These are phyloP conservation scores for Fusarium nisikadoi DNA, from an alignment of 2,329 filamentous ascomycete species.

Conservation along the genomic window DNA sequence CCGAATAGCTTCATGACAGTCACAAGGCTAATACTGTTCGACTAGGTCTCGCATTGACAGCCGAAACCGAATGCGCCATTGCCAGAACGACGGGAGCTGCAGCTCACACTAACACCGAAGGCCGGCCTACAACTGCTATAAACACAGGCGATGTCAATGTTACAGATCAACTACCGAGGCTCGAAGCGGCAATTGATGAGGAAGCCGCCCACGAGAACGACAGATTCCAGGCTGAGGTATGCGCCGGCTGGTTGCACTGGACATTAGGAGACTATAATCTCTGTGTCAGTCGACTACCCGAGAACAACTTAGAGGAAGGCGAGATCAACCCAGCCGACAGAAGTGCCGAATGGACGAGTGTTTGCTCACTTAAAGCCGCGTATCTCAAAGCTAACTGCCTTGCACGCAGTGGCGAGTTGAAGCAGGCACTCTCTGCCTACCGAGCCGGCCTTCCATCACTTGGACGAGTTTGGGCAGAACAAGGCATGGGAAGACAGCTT, in stretches of 20 bases:
- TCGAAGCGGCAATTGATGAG: conserved; percentile 67
- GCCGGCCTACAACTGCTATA: conserved; percentile 55
- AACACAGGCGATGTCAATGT: conserved; percentile 58
- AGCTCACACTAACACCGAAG: conserved; percentile 30
- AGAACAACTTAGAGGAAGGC: conserved; percentile 64
- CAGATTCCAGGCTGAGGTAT: conserved; percentile 82
- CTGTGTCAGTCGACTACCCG: conserved; percentile 67
- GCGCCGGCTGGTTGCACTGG: conserved; percentile 88
- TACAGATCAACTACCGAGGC: conserved; percentile 58
- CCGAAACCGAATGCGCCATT: conserved; percentile 74
- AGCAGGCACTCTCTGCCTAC: conserved; percentile 74
- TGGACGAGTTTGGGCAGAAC: conserved; percentile 60
- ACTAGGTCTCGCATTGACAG: conserved; percentile 75
- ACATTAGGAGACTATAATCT: conserved; percentile 74
- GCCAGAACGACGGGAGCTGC: conserved; percentile 60
- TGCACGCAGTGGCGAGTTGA: conserved; percentile 58
- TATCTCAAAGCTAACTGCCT: conserved; percentile 79
- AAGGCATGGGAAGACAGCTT: conserved; percentile 70
- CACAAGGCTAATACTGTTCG: conserved; percentile 18
- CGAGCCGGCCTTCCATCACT: conserved; percentile 73
- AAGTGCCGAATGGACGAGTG: conserved; percentile 79
- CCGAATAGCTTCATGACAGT: background rate
- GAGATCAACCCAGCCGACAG: conserved; percentile 63
- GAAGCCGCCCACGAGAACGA: conserved; percentile 67
- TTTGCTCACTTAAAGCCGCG: conserved; percentile 81